A percentile compares a stretch with the other conserved stretches of the same genome.
Conservation (phyloP, 306 rosid genomes). For the Citrullus mucosospermus region DNA sequence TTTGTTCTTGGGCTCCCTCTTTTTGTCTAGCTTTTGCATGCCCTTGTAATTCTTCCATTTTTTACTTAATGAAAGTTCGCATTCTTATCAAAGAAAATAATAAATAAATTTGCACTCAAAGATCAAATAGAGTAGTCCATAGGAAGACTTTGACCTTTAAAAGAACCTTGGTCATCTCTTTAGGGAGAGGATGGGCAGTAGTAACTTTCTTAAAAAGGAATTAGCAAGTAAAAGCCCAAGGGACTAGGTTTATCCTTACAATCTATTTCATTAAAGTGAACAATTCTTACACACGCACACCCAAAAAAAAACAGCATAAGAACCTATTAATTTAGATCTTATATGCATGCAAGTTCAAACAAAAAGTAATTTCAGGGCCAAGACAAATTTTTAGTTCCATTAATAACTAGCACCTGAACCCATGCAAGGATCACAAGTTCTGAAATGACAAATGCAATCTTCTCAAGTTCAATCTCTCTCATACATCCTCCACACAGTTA, state of each 20-base stretch:
- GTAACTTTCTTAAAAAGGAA: neutral
- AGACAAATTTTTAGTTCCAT: neutral
- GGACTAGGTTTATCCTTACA: neutral
- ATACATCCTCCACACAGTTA: neutral
- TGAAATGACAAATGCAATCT: neutral
- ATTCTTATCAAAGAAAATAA: neutral
- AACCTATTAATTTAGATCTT: neutral
- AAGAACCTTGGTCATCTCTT: neutral
- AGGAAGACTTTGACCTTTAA: neutral
- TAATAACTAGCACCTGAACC: neutral
- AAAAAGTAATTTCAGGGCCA: neutral
- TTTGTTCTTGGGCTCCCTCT: neutral
- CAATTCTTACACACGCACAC: neutral
- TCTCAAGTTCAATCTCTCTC: neutral
- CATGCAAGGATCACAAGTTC: neutral
- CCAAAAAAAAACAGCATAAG: neutral
- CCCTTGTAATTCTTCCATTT: too few relatives aligned
- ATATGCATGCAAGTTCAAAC: neutral
- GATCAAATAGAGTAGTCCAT: neutral
- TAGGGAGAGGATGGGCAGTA: neutral
- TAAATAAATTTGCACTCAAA: neutral
- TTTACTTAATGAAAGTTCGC: too few relatives aligned
- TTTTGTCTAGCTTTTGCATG: neutral
- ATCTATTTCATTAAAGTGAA: neutral
- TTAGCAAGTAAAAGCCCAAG: neutral